Percentiles rank a stretch among this genome's conserved stretches.
Evolutionary conservation across 2,329 filamentous ascomycete genomes (phyloP).

Genomic region (Dothistroma pini): DNA sequence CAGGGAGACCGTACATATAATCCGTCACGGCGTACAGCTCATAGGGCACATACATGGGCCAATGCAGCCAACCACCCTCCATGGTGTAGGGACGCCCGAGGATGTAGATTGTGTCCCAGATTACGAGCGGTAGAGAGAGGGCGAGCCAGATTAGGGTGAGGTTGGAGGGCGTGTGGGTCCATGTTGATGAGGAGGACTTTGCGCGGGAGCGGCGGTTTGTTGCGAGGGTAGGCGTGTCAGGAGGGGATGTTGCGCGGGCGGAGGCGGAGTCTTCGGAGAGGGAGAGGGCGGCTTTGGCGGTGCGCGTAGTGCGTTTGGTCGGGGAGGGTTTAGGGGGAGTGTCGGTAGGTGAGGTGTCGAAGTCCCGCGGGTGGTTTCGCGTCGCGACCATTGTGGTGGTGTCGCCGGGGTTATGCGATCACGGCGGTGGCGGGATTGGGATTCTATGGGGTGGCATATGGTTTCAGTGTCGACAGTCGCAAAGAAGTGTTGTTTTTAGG

Average conservation of each 20-base stretch:
- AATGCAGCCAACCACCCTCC: conserved; percentile 69
- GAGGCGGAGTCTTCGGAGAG: background rate
- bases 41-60: conserved; percentile 72
- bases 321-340: conserved; percentile 16
- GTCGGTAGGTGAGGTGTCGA: conserved; percentile 24
- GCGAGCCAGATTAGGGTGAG: conserved; percentile 66
- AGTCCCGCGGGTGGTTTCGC: conserved; percentile 52
- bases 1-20: conserved; percentile 75
- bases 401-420: background rate
- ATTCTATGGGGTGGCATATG: background rate
- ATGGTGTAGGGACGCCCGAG: conserved; percentile 76
- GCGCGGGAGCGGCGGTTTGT: conserved; percentile 39
- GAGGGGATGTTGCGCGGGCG: background rate
- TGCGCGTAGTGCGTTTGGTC: conserved; percentile 25
- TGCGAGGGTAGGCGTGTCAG: background rate
- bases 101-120: conserved; percentile 79
- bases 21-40: conserved; percentile 76
- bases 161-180: conserved; percentile 60
- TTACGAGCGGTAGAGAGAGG: conserved; percentile 70
- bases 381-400: conserved; percentile 52
- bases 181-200: conserved; percentile 27
- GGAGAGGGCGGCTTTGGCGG: conserved; percentile 14
- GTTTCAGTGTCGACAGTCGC: background rate
- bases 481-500: conserved; percentile 1
- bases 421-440: background rate